A percentile compares a stretch with the other conserved stretches of the same genome.
Conservation (phyloP, 768 basidiomycete species). For the Boletus rubropictus region DNA sequence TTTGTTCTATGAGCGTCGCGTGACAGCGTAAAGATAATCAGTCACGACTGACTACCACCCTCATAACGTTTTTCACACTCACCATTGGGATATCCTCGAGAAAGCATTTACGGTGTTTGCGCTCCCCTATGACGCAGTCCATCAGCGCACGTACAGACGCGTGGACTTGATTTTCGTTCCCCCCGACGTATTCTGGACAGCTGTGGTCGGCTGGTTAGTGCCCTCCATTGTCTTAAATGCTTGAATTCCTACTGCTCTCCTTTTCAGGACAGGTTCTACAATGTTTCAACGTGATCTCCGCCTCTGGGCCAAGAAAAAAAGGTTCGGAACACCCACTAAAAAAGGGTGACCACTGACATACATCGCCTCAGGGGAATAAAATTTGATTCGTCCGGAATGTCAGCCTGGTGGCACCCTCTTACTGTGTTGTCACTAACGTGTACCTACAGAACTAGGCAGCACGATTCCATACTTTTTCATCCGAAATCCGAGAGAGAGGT, state of each 20-base stretch:
- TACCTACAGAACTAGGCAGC: slow-evolving; percentile 41
- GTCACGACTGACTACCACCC: slow-evolving; percentile 58
- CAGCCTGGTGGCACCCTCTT: slow-evolving; percentile 19
- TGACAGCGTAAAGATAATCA: slow-evolving; percentile 24
- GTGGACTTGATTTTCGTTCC: slow-evolving; percentile 81
- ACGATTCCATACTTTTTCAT: slow-evolving; percentile 54
- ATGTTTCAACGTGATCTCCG: slow-evolving; percentile 87
- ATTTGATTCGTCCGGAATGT: slow-evolving; percentile 82
- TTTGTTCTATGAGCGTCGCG: slow-evolving; percentile 1
- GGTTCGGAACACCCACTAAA: slow-evolving; percentile 31
- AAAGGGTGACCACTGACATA: neutral
- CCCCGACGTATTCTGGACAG: slow-evolving; percentile 78
- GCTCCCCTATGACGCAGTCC: slow-evolving; percentile 40
- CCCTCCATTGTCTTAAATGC: neutral
- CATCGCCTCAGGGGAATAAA: slow-evolving; percentile 55
- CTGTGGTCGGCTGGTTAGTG: slow-evolving; percentile 81
- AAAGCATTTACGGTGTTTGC: slow-evolving; percentile 78
- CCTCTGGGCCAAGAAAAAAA: slow-evolving; percentile 59
- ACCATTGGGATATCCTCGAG: slow-evolving; percentile 78
- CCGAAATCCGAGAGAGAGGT: slow-evolving; percentile 67
- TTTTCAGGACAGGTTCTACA: slow-evolving; percentile 72
- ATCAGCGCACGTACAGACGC: slow-evolving; percentile 51
- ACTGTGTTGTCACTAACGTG: neutral
- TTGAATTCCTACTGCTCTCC: neutral
- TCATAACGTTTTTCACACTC: slow-evolving; percentile 47